Percentiles rank a stretch among this genome's conserved stretches.
These are phyloP conservation scores for Candida saitoana DNA, from an alignment of 805 yeast species.

Conservation along the genomic window DNA sequence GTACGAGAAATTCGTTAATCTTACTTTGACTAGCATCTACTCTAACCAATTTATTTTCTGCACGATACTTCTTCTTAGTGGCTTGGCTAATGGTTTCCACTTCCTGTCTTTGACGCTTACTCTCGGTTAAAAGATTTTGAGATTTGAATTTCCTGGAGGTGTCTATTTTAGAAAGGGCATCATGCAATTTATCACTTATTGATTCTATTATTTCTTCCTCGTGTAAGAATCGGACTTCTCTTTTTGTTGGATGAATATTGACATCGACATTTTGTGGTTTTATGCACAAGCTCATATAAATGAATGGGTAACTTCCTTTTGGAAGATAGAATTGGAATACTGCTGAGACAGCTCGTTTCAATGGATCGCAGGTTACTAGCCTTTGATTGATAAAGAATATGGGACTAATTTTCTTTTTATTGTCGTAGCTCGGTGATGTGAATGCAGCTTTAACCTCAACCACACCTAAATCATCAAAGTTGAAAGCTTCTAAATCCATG, in stretches of 20 bases:
- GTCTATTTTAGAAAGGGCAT: conserved; percentile 53
- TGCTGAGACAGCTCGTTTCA: conserved; percentile 62
- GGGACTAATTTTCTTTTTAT: conserved; percentile 62
- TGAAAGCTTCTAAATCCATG: conserved; percentile 39
- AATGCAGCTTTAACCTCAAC: conserved; percentile 53
- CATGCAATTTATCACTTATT: conserved; percentile 49
- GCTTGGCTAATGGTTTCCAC: conserved; percentile 5
- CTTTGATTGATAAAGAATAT: conserved; percentile 84
- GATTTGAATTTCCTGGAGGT: conserved; percentile 64
- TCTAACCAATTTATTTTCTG: conserved; percentile 66
- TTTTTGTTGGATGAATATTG: conserved; percentile 92
- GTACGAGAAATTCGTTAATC: conserved; percentile 15
- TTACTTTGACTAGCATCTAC: conserved; percentile 62
- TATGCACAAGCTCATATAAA: conserved; percentile 67
- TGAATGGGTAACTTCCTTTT: conserved; percentile 69
- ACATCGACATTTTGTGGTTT: conserved; percentile 77
- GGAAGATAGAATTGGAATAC: conserved; percentile 68
- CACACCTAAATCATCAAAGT: conserved; percentile 42
- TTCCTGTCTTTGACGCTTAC: conserved; percentile 15
- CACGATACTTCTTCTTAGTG: conserved; percentile 33
- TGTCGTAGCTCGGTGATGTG: conserved; percentile 66
- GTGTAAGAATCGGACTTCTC: conserved; percentile 80
- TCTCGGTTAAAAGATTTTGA: conserved; percentile 41
- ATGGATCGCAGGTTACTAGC: conserved; percentile 76
- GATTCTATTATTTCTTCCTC: conserved; percentile 81